Base-by-base conservation (phyloP, 148 eudicot species). In the Rhododendron vialii region DNA sequence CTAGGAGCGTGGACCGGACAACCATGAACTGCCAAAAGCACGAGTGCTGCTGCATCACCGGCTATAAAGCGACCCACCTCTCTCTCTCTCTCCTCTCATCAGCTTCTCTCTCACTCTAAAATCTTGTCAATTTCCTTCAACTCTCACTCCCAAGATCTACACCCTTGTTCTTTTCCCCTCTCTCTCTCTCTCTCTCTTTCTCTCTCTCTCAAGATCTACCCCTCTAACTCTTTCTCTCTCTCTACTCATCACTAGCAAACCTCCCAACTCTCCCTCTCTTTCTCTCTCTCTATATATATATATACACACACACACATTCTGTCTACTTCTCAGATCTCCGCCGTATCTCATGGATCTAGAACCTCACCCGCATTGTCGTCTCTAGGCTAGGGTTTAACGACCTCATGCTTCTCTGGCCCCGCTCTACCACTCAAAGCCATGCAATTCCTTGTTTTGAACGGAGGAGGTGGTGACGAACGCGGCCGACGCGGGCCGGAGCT, bases 301-400 rank as follows among this genome's bases (percentile, higher is more conserved):
- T 47, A 9, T 0, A 1, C 1, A 30, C 6, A 15, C 9, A 33
- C 76, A 15, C 9, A 33, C 76, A 71, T 47, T 59, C 73, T 82
- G 8, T 82, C 33, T 82, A 4, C 50, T 38, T 82, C 45, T 35
- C 30, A 59, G 84, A 82, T 82, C 84, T 82, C 75, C 5, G 51
- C 84, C 75, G 35, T 11, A 48, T 81, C 73, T 83, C 38, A 7
- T 26, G 78, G 86, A 84, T 84, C 48, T 75, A 50, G 30, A 48
- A 71, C 10, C 86, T 36, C 81, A 35, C 81, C 67, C 26, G 81
- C 86, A 84, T 84, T 84, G 81, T 75, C 53, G 67, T 84, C 30
- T 35, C 22, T 75, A 20, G 63, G 13, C 51, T 53, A 73, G 71
- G 86, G 67, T 50, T 84, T 84, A 73, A 18, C 10, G 47, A 7